A percentile compares a stretch with the other conserved stretches of the same genome.
phyloP scores from a whole-genome alignment of 345 rosid species.

The Eucalyptus sideroxylon region DNA sequence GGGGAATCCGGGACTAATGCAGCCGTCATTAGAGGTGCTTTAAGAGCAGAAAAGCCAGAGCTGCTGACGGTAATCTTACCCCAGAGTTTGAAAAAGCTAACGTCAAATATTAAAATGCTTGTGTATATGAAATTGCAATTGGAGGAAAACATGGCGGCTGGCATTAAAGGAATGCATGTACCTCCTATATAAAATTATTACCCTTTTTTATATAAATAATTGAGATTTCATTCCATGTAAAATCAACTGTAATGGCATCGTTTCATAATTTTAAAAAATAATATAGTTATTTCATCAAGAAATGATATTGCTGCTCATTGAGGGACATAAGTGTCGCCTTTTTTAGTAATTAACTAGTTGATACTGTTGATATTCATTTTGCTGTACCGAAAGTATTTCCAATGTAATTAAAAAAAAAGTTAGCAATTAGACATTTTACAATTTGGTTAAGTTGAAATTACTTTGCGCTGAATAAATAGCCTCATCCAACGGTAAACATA shows the following conservation, averaged over 20 bases:
- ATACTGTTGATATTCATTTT: no score
- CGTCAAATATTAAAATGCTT: neutral
- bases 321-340: no score
- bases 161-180: neutral
- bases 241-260: neutral
- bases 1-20: conserved; percentile 97
- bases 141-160: neutral
- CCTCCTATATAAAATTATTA: neutral
- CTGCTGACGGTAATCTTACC: conserved; percentile 87
- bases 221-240: no score
- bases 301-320: neutral
- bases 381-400: no score
- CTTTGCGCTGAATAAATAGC: no score
- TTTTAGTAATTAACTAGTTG: no score
- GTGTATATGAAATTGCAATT: neutral
- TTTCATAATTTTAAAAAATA: neutral
- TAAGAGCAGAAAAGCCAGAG: conserved; percentile 93
- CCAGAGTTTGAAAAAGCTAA: conserved; percentile 58
- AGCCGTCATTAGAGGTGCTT: conserved; percentile 95
- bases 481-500: no score
- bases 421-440: no score
- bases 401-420: no score
- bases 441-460: no score
- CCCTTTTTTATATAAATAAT: neutral
- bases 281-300: neutral